Evolutionary conservation across 176 grass and related monocot species (phyloP), one percentile per base, ranked within the genome.

Genomic region (Calamus simplicifolius): DNA sequence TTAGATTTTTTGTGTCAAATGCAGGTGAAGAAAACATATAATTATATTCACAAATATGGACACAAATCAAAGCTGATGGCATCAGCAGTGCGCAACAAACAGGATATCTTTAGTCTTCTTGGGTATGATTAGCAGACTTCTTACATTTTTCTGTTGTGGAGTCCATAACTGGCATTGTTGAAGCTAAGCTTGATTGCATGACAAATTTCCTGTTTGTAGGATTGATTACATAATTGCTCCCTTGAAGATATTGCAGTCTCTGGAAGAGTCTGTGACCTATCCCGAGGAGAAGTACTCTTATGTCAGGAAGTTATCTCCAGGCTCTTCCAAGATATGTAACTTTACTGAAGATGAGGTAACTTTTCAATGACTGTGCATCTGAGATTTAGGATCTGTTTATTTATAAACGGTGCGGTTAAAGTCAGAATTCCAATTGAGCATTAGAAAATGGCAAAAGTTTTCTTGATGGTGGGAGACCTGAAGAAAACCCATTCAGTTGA

Each of bases 181-280:
- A 2, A 12, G 35, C 35, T 3, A 43, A 43, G 8, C 12, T 43
- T 43, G 35, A 43, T 43, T 6, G 8, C 35, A 13, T 43, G 35
- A 3, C 0, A 0, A 13, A 7, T 48, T 70, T 69, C 43, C 75
- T 16, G 27, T 38, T 54, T 72, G 61, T 68, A 97, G 93, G 70
- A 85, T 88, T 61, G 87, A 97, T 80, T 97, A 97, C 70, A 91
- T 97, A 69, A 88, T 97, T 56, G 81, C 84, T 57, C 84, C 87
- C 58, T 59, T 97, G 66, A 97, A 97, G 63, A 75, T 97, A 78
- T 18, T 97, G 50, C 84, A 97, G 75, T 88, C 81, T 28, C 38
- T 97, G 61, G 80, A 97, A 58, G 93, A 97, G 73, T 92, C 84
- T 56, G 50, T 75, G 17, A 85, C 69, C 25, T 68, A 80, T 80